Evolutionary conservation across 2,329 filamentous ascomycete genomes (phyloP).

Genomic region (Apiospora phragmitis): DNA sequence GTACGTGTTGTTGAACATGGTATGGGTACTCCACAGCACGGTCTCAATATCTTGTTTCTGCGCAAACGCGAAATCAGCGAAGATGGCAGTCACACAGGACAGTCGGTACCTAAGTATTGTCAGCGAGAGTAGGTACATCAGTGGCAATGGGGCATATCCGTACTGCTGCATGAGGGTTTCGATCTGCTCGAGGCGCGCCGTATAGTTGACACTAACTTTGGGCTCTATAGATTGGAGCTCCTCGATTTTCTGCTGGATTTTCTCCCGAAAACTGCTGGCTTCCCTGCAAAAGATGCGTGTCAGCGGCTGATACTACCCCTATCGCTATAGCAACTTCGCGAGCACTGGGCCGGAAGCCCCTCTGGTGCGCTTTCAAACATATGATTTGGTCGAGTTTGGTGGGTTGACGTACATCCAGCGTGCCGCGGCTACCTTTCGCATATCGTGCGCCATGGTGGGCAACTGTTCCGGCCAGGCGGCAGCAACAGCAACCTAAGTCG

Average conservation of each 20-base stretch:
- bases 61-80: slow-evolving; percentile 69
- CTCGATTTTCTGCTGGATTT: slow-evolving; percentile 22
- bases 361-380: background rate
- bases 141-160: slow-evolving; percentile 1
- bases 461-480: slow-evolving; percentile 7
- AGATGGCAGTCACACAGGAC: slow-evolving; percentile 70
- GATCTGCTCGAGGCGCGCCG: slow-evolving; percentile 31
- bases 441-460: slow-evolving; percentile 19
- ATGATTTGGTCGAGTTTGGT: background rate
- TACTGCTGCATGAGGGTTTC: slow-evolving; percentile 35
- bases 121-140: slow-evolving; percentile 11
- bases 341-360: background rate
- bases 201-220: slow-evolving; percentile 23
- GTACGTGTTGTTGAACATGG: slow-evolving; percentile 76
- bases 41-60: slow-evolving; percentile 64
- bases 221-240: slow-evolving; percentile 24
- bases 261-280: slow-evolving; percentile 28
- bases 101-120: slow-evolving; percentile 61
- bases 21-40: slow-evolving; percentile 78
- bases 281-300: slow-evolving; percentile 15
- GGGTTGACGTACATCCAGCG: slow-evolving; percentile 29
- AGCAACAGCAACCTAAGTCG: slow-evolving; percentile 18
- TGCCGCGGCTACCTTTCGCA: slow-evolving; percentile 26
- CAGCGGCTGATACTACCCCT: background rate
- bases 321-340: background rate